These are phyloP conservation scores for Solanum hybrid DNA, from an alignment of 305 asterid genomes.

Conservation along the genomic window DNA sequence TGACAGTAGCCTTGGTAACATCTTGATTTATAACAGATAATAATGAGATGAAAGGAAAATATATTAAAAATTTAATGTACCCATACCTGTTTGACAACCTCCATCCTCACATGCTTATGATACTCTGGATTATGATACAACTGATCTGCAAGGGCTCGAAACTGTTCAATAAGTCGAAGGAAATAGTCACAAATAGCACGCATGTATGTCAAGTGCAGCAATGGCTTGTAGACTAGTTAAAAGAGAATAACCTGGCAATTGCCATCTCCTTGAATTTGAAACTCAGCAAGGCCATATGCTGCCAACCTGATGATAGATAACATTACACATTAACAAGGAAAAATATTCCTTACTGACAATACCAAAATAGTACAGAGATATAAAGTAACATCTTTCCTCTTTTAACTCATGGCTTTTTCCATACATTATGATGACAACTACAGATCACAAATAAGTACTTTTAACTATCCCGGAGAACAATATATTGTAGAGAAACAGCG, in stretches of 20 bases:
- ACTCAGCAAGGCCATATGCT: conserved; percentile 70
- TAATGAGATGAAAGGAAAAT: neutral
- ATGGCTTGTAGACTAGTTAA: conserved; percentile 5
- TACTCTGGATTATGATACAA: conserved; percentile 60
- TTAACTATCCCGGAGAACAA: neutral
- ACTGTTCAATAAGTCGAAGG: conserved; percentile 33
- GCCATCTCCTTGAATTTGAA: conserved; percentile 86
- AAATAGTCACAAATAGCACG: neutral
- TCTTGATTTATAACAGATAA: neutral
- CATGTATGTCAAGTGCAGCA: neutral
- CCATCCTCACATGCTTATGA: conserved; percentile 73
- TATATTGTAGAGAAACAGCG: neutral
- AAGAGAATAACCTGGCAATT: conserved; percentile 83
- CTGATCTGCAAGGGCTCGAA: conserved; percentile 95
- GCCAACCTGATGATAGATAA: conserved; percentile 42
- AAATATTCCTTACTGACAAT: neutral
- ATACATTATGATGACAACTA: neutral
- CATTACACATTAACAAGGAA: neutral
- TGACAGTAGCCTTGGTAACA: neutral
- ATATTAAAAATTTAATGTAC: neutral
- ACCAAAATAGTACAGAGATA: neutral
- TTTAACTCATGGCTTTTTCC: neutral
- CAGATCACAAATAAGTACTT: neutral
- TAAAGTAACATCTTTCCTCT: neutral
- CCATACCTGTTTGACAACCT: conserved; percentile 69